Base-by-base conservation (phyloP, 805 yeast genomes). In the Ogataea henricii region DNA sequence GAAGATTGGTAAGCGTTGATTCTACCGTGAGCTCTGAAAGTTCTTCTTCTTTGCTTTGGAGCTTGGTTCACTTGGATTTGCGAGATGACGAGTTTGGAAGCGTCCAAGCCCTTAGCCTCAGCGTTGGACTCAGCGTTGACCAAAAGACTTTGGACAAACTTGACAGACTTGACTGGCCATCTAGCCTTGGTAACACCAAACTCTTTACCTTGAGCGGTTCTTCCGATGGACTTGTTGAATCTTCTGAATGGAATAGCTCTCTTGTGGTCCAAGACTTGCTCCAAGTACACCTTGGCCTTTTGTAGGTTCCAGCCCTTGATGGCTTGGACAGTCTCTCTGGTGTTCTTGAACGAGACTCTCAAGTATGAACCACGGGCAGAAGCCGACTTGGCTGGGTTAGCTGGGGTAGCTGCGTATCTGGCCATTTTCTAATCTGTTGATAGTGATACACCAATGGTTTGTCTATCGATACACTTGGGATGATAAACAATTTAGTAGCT, bases 11-110 rank as follows among this genome's bases (percentile, higher is more conserved):
- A 94, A 70, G 97, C 96, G 81, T 92, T 94, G 76, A 90, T 89
- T 87, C 99, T 94, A 88, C 99, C 99, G 87, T 92, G 98, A 70
- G 99, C 99, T 87, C 99, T 91, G 96, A 82, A 94, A 72, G 99
- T 94, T 83, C 99, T 90, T 84, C 99, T 92, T 85, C 98, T 94
- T 82, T 89, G 96, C 82, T 90, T 90, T 81, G 99, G 99, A 70
- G 99, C 99, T 77, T 90, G 96, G 96, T 94, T 94, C 72, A 92
- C 99, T 84, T 94, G 99, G 74, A 94, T 92, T 88, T 94, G 98
- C 66, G 96, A 85, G 71, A 94, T 83, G 79, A 86, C 87, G 74
- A 94, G 87, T 76, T 87, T 89, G 67, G 95, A 82, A 68, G 87
- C 83, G 76, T 94, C 97, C 78, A 94, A 89, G 71, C 99, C 99